Evolutionary conservation across 805 yeast species (phyloP), one percentile per base, ranked within the genome.

Genomic region (Candida qinlingensis): DNA sequence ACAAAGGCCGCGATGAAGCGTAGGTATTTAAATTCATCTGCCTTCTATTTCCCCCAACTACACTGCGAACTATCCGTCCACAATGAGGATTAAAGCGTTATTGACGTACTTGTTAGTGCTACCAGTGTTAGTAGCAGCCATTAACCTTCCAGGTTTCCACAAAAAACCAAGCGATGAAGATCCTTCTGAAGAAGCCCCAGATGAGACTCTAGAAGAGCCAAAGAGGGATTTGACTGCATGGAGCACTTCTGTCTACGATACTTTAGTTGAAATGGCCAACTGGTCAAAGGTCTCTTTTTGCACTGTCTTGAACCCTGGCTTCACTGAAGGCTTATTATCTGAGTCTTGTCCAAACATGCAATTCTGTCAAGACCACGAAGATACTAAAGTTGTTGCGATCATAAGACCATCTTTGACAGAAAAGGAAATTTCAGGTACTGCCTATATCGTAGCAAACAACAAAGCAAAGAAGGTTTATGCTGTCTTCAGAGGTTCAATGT

Each of bases 401-500:
- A 39, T 47, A n/a, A 44, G 39, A 9, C 61, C 64, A 10, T 39
- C 43, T 13, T 34, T 50, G 12, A 41, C 35, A 5, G 40, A 68
- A 11, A 58, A 70, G 51, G 73, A 75, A 26, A 73, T 75, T 12
- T 64, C 67, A 2, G 84, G 87, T 0, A 70, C 81, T 4, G 87
- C 86, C 0, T 74, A 65, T 56, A 69, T 79, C 27, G 77, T 80
- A 7, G 66, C 74, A 8, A 85, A 81, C 59, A 73, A 72, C 51
- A 53, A 54, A 3, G 58, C 62, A 25, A 60, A 70, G 40, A 70
- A 74, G 42, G 66, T 85, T 5, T 60, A 75, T 25, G 61, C 82
- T 39, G 77, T 71, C 0, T 82, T 81, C 54, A 73, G 89, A 65
- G 94, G 94, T 5, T 79, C 89, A 0, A 66, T 80, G 1, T 73